These are phyloP conservation scores for Petrea volubilis DNA, from an alignment of 257 asterid species.

Conservation along the genomic window DNA sequence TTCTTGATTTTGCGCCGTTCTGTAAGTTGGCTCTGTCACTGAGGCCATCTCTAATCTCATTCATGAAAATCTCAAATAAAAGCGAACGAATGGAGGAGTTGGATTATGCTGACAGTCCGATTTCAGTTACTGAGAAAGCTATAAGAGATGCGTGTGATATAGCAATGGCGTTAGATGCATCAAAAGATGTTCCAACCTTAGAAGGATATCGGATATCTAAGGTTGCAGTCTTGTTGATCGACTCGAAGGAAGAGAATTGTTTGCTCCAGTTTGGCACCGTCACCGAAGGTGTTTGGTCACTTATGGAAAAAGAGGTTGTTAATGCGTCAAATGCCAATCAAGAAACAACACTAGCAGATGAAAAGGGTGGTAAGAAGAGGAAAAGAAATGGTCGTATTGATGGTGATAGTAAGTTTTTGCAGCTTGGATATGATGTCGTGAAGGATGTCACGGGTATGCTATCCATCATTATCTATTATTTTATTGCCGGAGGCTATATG, in stretches of 20 bases:
- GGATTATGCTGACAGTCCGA: conserved; percentile 29
- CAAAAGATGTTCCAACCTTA: conserved; percentile 33
- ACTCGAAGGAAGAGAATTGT: conserved; percentile 53
- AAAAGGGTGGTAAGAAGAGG: conserved; percentile 32
- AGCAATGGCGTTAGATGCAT: conserved; percentile 46
- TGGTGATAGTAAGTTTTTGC: conserved; percentile 36
- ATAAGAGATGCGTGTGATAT: conserved; percentile 63
- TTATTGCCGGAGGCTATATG: background rate
- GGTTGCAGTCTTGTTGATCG: conserved; percentile 60
- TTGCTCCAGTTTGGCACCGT: conserved; percentile 37
- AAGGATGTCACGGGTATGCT: conserved; percentile 47
- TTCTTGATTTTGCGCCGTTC: conserved; percentile 44
- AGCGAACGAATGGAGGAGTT: conserved; percentile 12
- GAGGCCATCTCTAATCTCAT: conserved; percentile 42
- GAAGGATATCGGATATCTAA: conserved; percentile 51
- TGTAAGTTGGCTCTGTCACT: conserved; percentile 48
- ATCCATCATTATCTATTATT: background rate
- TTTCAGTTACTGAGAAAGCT: conserved; percentile 61
- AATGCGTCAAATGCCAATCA: conserved; percentile 14
- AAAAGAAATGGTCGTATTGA: conserved; percentile 23
- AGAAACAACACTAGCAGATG: conserved; percentile 14
- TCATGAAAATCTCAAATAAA: conserved; percentile 37
- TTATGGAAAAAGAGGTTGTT: conserved; percentile 43
- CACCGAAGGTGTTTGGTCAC: conserved; percentile 73
- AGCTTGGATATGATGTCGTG: conserved; percentile 49